Evolutionary conservation across 306 rosid species (phyloP), one percentile per base, ranked within the genome.

Genomic region (Datisca glomerata): DNA sequence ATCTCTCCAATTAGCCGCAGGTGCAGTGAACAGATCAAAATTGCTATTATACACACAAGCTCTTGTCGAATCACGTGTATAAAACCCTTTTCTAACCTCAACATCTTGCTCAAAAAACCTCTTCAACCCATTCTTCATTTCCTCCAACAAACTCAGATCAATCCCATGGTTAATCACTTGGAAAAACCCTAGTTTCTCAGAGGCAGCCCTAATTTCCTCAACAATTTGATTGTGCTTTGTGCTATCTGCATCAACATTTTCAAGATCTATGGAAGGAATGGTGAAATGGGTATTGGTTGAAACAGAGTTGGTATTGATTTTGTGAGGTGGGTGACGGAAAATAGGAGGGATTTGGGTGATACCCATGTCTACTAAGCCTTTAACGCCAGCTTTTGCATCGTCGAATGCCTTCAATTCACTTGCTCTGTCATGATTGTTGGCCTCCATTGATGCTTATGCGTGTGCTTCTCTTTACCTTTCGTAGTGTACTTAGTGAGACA

Each of bases 131-230:
- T 59, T 43, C 7, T 64, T 48, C 63, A 71, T 65, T 41, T 42
- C 61, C 20, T 63, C 71, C 43, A 66, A 45, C 23, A 69, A 19
- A 18, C 8, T 19, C 8, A 10, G 21, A 12, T 71, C 47, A 22
- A 72, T 25, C 10, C 60, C 85, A 64, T 72, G 85, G 34, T 72
- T 75, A 12, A 60, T 44, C 7, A 64, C 65, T 18, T 69, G 76
- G 60, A 76, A 72, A 42, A 75, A 76, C 0, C 81, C 82, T 69
- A 75, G 67, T 0, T 43, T 55, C 49, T 73, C 56, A 5, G 61
- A 51, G 0, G 76, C 72, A 15, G 35, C 4, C 19, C 47, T 14
- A 20, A 72, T 48, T 42, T 55, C 48, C 4, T 49, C 55, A 15
- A 75, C 66, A 12, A 65, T 48, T 33, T 49, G 46, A 25, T n/a